Percentiles rank a stretch among this genome's conserved stretches.
Conservation (phyloP, 495 filamentous ascomycete genomes). For the Copromyces sp. region DNA sequence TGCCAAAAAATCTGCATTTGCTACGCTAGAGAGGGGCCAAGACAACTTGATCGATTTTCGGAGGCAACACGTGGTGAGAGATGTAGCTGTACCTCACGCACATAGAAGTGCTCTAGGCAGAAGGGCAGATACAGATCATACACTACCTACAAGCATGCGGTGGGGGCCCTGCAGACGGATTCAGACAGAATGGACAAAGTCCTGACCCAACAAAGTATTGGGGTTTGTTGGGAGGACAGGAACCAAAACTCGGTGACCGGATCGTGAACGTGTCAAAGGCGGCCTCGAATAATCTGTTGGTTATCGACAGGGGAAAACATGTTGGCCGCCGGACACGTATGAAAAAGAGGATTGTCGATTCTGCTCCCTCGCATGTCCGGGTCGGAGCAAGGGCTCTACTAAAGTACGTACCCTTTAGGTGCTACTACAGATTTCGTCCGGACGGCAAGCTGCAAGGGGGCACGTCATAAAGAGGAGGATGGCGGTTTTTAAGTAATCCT, state of each 20-base stretch:
- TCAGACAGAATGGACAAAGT: neutral
- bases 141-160: neutral
- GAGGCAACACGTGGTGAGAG: neutral
- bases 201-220: neutral
- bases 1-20: neutral
- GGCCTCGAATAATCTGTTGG: neutral
- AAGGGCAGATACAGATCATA: neutral
- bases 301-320: neutral
- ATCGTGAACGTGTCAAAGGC: neutral
- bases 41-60: neutral
- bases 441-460: neutral
- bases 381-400: neutral
- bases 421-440: neutral
- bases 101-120: neutral
- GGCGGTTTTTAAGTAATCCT: neutral
- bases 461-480: neutral
- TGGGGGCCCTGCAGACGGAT: neutral
- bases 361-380: neutral
- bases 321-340: neutral
- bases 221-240: neutral
- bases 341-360: neutral
- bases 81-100: neutral
- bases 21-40: neutral
- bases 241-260: neutral
- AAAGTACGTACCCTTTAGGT: neutral